phyloP scores from a whole-genome alignment of 2,329 filamentous ascomycete species.

The Neonectria faginata region DNA sequence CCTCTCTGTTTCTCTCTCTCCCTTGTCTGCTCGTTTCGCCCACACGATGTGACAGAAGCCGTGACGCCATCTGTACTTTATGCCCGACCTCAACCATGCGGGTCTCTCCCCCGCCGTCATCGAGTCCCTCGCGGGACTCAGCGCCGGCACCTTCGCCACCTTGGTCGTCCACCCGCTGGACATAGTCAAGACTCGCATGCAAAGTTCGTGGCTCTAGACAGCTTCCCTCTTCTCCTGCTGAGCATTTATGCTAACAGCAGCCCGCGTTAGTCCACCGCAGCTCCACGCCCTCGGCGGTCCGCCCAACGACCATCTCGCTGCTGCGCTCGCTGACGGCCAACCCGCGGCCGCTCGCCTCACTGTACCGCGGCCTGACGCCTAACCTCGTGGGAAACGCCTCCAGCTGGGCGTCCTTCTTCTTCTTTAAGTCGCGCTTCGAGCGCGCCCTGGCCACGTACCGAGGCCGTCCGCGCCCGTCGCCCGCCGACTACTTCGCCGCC shows the following conservation, averaged over 20 bases:
- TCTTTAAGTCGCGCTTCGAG: slow-evolving; percentile 73
- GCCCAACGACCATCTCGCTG: slow-evolving; percentile 63
- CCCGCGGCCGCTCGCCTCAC: slow-evolving; percentile 71
- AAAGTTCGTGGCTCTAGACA: slow-evolving; percentile 67
- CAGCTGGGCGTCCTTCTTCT: slow-evolving; percentile 94
- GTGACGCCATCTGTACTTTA: slow-evolving; percentile 47
- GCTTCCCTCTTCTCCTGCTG: not conserved
- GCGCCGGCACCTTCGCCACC: slow-evolving; percentile 87
- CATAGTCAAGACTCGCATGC: slow-evolving; percentile 95
- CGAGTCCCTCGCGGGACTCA: slow-evolving; percentile 90
- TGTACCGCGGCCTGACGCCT: slow-evolving; percentile 90
- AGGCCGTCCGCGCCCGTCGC: slow-evolving; percentile 48
- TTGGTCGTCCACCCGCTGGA: slow-evolving; percentile 92
- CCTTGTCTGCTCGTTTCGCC: not conserved
- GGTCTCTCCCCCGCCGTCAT: slow-evolving; percentile 81
- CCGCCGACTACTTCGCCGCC: slow-evolving; percentile 83
- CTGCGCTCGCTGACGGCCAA: slow-evolving; percentile 61
- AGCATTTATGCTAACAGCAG: slow-evolving; percentile 17
- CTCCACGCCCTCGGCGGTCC: slow-evolving; percentile 51
- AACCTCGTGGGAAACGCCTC: slow-evolving; percentile 92
- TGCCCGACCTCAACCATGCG: slow-evolving; percentile 63
- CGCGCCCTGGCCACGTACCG: slow-evolving; percentile 52
- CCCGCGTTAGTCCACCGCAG: slow-evolving; percentile 62
- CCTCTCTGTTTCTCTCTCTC: not conserved
- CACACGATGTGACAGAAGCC: slow-evolving; percentile 44